Base-by-base conservation (phyloP, 2,329 filamentous ascomycete genomes). In the Metarhizium album region DNA sequence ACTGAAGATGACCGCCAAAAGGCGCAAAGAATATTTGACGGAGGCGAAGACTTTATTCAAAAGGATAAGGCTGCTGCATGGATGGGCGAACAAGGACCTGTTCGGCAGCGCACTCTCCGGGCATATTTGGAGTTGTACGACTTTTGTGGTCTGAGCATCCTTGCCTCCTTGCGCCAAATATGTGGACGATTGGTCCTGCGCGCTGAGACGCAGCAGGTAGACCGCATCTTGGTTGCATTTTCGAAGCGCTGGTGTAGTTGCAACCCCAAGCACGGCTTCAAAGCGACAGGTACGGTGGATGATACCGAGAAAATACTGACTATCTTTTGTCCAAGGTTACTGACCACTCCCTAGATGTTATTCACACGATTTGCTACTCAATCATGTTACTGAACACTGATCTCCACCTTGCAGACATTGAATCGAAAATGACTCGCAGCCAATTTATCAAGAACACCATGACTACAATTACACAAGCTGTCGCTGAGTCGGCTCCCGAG, bases 401-500 rank as follows among this genome's bases (percentile, higher is more conserved):
- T 71, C 74, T 98, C 51, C 91, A 98, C 62, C 69, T 97, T 62
- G 93, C 91, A 52, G 90, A 97, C 63, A 95, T 97, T 59, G 90
- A 95, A 54, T 83, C 87, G 60, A 95, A 95, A 72, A 98, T 98
- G 93, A 97, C 91, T 1, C 82, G 87, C 51, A 84, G 78, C 55
- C 91, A 97, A 62, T 98, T 97, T 62, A 80, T 98, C 63, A 95
- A 94, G 68, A 98, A 98, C 64, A 96, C 93, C 4, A 84, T 97
- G 75, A 86, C 87, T 1, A 95, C 91, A 0, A 87, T 98, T 55
- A 82, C 80, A 52, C 83, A 89, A 46, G 83, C 87, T 13, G 77
- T 90, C 9, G 73, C 77, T 38, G 88, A 95, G 58, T 81, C 83
- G n/a, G 80, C 75, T 1, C 81, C 86, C 1, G 78, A 83, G 53